phyloP scores from a whole-genome alignment of 2,329 filamentous ascomycete species.

The Monilinia laxa region DNA sequence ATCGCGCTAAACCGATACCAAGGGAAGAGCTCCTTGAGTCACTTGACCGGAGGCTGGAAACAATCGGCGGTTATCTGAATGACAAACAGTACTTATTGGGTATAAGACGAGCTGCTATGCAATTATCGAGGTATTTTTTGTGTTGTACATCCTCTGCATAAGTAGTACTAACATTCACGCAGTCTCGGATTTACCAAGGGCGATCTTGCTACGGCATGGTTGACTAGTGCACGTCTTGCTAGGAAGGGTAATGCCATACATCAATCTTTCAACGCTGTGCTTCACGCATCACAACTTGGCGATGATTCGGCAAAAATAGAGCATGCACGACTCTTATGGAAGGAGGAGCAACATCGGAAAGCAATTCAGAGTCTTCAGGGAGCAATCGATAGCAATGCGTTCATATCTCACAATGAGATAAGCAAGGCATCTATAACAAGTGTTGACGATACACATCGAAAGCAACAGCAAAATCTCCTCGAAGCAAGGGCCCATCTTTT shows the following conservation, averaged over 20 bases:
- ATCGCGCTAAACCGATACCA: slow-evolving; percentile 39
- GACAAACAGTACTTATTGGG: slow-evolving; percentile 95
- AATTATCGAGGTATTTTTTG: slow-evolving; percentile 63
- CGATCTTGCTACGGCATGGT: slow-evolving; percentile 81
- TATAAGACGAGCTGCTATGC: slow-evolving; percentile 83
- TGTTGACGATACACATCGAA: slow-evolving; percentile 23
- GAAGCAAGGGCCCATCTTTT: slow-evolving; percentile 81
- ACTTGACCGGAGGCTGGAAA: slow-evolving; percentile 76
- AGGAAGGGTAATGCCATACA: slow-evolving; percentile 80
- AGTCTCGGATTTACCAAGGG: slow-evolving; percentile 59
- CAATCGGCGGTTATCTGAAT: slow-evolving; percentile 82
- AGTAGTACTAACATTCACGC: slow-evolving; percentile 36
- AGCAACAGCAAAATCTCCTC: slow-evolving; percentile 55
- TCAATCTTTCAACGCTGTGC: slow-evolving; percentile 89
- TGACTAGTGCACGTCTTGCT: slow-evolving; percentile 80
- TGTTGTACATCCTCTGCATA: slow-evolving; percentile 11
- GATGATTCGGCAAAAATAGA: slow-evolving; percentile 90
- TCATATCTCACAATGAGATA: slow-evolving; percentile 49
- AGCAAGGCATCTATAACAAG: slow-evolving; percentile 30
- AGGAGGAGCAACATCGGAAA: slow-evolving; percentile 88
- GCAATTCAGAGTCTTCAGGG: slow-evolving; percentile 89
- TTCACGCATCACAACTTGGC: slow-evolving; percentile 81
- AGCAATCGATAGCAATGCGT: slow-evolving; percentile 79
- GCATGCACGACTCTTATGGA: slow-evolving; percentile 89
- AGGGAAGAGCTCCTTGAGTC: slow-evolving; percentile 50